Conservation (phyloP, 1,284 basidiomycete genomes). For the Waitea zeae region DNA sequence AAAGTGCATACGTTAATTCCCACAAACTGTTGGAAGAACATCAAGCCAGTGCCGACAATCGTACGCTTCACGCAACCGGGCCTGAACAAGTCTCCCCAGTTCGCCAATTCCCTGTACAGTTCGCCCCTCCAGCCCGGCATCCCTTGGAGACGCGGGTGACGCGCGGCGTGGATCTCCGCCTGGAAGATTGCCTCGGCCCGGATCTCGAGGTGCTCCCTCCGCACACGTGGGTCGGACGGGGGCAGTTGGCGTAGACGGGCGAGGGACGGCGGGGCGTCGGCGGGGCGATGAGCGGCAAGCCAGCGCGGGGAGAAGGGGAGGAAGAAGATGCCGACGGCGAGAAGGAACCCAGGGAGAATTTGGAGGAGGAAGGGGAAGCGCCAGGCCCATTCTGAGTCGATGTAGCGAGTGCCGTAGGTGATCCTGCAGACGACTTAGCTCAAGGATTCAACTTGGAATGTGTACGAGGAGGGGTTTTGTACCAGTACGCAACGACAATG, state of each 20-base stretch:
- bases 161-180: slow-evolving; percentile 8
- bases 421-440: slow-evolving; percentile 12
- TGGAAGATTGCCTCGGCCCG: slow-evolving; percentile 14
- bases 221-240: slow-evolving; percentile 8
- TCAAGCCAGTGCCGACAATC: background rate
- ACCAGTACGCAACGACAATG: slow-evolving; percentile 2
- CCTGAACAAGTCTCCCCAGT: background rate
- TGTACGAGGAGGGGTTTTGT: slow-evolving; percentile 10
- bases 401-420: slow-evolving; percentile 16
- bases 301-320: slow-evolving; percentile 18
- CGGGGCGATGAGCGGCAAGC: slow-evolving; percentile 16
- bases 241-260: slow-evolving; percentile 12
- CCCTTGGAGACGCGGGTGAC: background rate
- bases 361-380: slow-evolving; percentile 12
- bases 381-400: slow-evolving; percentile 5
- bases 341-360: slow-evolving; percentile 13
- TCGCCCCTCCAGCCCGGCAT: background rate
- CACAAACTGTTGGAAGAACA: slow-evolving; percentile 2
- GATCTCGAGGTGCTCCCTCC: slow-evolving; percentile 15
- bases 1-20: no score
- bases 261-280: slow-evolving; percentile 14
- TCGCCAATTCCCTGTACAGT: background rate
- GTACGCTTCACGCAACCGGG: background rate
- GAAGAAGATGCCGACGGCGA: slow-evolving; percentile 16
- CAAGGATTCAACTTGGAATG: slow-evolving; percentile 1